Base-by-base conservation (phyloP, 2,329 filamentous ascomycete species). In the Hypocreales sp. region DNA sequence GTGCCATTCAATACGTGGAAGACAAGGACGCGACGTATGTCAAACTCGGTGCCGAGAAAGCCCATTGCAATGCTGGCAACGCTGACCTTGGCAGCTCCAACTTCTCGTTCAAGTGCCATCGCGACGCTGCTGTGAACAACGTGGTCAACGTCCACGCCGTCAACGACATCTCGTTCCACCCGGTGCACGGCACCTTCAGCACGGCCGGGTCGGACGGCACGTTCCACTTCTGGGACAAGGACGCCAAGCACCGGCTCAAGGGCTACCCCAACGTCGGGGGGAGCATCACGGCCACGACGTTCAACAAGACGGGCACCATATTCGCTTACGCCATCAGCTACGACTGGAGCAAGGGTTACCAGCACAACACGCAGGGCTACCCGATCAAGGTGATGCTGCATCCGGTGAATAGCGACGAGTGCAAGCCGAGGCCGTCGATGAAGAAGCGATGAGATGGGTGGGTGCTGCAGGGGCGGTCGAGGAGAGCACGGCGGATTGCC, bases 61-160 rank as follows among this genome's bases (percentile, higher is more conserved):
- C 18, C 14, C 15, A 9, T 15, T 8, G n/a, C n/a, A n/a, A n/a
- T n/a, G n/a, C n/a, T n/a, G n/a, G n/a, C n/a, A n/a, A n/a, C n/a
- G n/a, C n/a, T n/a, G n/a, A n/a, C n/a, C 8, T 17, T 16, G n/a
- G 2, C 38, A 78, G 75, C 44, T 79, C 77, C 46, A 95, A 98
- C 61, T 98, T 98, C 64, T 93, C 83, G 22, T 98, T 98, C 73
- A 95, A 95, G 58, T 98, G 90, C 56, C 90, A 98, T 54, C 84
- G 90, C 32, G 82, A 93, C 43, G 70, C 72, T 5, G 72, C 79
- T 2, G 58, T 72, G 31, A 71, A 70, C 45, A 86, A 83, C 53
- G 61, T 78, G 37, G 82, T 80, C 42, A 90, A 87, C 46, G 90
- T 95, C 42, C 90, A 86, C 61, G 77, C 84, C 2, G 84, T 98